Percentiles rank a stretch among this genome's conserved stretches.
Evolutionary conservation across 306 rosid genomes (phyloP).

Genomic region (Casuarina glauca): DNA sequence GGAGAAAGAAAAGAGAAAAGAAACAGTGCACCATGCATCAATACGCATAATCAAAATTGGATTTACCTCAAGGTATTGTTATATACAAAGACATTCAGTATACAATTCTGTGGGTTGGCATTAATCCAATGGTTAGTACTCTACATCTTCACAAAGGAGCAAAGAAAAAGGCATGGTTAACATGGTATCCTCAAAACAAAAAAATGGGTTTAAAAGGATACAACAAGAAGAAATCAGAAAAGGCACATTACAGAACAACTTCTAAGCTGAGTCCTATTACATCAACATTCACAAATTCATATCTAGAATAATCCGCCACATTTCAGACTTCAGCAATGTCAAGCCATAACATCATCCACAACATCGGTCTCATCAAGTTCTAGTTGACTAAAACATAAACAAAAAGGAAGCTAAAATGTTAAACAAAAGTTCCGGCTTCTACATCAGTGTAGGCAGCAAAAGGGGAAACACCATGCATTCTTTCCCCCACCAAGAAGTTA

Average conservation of each 20-base stretch:
- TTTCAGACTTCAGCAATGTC: constrained; percentile 61
- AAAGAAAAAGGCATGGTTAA: constrained; percentile 43
- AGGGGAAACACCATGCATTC: constrained; percentile 34
- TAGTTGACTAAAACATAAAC: constrained; percentile 49
- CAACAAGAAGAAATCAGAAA: constrained; percentile 61
- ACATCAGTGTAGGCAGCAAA: constrained; percentile 40
- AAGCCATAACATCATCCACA: constrained; percentile 70
- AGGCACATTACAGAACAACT: constrained; percentile 63
- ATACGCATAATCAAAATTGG: not conserved
- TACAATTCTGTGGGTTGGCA: constrained; percentile 47
- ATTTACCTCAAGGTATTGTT: constrained; percentile 36
- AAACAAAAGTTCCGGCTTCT: constrained; percentile 54
- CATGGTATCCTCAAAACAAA: constrained; percentile 35
- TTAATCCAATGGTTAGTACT: constrained; percentile 57
- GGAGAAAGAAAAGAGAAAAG: not conserved
- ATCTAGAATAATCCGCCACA: constrained; percentile 59
- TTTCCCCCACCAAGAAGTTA: constrained; percentile 30
- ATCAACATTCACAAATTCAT: constrained; percentile 53
- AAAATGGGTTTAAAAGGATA: constrained; percentile 38
- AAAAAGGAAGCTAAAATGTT: constrained; percentile 54
- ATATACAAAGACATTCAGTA: constrained; percentile 22
- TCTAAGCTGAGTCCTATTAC: constrained; percentile 70
- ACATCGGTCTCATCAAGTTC: constrained; percentile 58
- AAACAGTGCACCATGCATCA: not conserved
- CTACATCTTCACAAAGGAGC: constrained; percentile 37